Conservation (phyloP, 257 asterid genomes). For the Coffea eugenioides region DNA sequence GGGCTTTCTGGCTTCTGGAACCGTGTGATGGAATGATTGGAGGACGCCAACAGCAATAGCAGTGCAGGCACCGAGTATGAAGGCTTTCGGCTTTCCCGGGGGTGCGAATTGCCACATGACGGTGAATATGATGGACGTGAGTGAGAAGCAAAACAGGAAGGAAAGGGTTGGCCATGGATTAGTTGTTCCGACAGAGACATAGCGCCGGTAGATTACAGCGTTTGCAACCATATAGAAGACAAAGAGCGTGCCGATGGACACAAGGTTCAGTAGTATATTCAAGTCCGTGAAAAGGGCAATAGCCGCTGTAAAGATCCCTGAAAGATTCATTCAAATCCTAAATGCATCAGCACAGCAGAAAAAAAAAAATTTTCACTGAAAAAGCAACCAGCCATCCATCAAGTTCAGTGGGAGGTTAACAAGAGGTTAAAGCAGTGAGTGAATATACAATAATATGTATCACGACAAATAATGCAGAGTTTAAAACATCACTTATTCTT, state of each 20-base stretch:
- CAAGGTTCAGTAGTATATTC: conserved; percentile 63
- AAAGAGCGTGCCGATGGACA: conserved; percentile 81
- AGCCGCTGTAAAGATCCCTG: conserved; percentile 84
- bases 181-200: conserved; percentile 51
- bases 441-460: background rate
- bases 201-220: conserved; percentile 88
- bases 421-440: background rate
- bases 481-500: background rate
- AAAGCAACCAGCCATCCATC: background rate
- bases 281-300: conserved; percentile 82
- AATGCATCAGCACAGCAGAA: background rate
- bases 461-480: background rate
- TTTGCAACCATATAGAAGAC: conserved; percentile 93
- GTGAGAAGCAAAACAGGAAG: conserved; percentile 53
- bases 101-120: conserved; percentile 65
- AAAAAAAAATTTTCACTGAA: background rate
- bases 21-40: too few species aligned
- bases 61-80: conserved; percentile 61
- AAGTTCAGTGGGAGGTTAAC: background rate
- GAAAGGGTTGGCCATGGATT: conserved; percentile 79
- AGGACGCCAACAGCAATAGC: conserved; percentile 45
- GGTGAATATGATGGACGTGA: conserved; percentile 64
- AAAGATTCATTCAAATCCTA: background rate
- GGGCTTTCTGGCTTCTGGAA: conserved; percentile 67
- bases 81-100: conserved; percentile 56